Evolutionary conservation across 1,139 yeast species (phyloP).

Genomic region (Nakaseomyces glabratus): DNA sequence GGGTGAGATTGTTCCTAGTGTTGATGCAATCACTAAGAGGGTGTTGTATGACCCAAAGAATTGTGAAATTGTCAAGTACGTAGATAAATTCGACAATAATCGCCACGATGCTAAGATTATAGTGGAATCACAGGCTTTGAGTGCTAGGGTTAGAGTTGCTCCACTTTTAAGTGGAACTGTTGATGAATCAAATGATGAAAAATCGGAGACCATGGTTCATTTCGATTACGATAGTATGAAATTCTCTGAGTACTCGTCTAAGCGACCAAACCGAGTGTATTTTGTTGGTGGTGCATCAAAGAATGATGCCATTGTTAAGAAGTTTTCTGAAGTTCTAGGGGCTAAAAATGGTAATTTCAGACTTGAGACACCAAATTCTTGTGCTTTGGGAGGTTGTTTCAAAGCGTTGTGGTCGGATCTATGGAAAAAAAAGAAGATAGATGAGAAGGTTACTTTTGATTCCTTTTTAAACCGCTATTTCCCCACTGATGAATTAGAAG

Average conservation of each 20-base stretch:
- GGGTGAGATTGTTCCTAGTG: slow-evolving; percentile 84
- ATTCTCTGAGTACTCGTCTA: slow-evolving; percentile 21
- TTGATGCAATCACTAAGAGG: slow-evolving; percentile 49
- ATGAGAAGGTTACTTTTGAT: slow-evolving; percentile 25
- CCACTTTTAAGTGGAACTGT: slow-evolving; percentile 45
- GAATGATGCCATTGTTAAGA: slow-evolving; percentile 55
- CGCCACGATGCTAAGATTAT: slow-evolving; percentile 69
- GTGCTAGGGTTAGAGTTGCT: slow-evolving; percentile 71
- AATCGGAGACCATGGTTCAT: slow-evolving; percentile 14
- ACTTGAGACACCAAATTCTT: slow-evolving; percentile 77
- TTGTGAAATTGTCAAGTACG: slow-evolving; percentile 28
- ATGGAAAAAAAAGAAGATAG: slow-evolving; percentile 11
- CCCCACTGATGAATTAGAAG: slow-evolving; percentile 41
- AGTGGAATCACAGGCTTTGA: slow-evolving; percentile 78
- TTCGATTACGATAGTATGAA: slow-evolving; percentile 31
- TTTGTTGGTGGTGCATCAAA: slow-evolving; percentile 86
- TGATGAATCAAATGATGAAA: slow-evolving; percentile 13
- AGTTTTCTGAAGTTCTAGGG: slow-evolving; percentile 65
- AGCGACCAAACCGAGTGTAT: slow-evolving; percentile 59
- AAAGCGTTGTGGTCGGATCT: slow-evolving; percentile 66
- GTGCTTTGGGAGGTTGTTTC: slow-evolving; percentile 92
- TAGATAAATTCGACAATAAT: slow-evolving; percentile 30
- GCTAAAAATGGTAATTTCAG: slow-evolving; percentile 53
- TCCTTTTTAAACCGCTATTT: slow-evolving; percentile 39
- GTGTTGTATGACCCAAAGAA: slow-evolving; percentile 33